These are phyloP conservation scores for Sclerotinia spermophila DNA, from an alignment of 2,329 filamentous ascomycete species.

Conservation along the genomic window DNA sequence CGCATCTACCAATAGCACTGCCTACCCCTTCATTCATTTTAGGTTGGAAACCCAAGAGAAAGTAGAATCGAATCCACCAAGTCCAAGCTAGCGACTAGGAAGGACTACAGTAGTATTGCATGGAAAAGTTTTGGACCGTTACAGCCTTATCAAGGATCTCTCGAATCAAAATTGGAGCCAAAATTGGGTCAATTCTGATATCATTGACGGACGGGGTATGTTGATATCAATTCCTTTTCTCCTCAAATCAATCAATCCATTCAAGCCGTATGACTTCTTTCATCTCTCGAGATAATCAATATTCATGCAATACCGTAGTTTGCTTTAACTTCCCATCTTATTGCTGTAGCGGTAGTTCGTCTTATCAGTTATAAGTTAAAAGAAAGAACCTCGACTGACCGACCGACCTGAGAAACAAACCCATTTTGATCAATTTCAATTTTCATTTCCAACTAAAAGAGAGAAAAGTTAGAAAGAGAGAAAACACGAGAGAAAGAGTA, in stretches of 20 bases:
- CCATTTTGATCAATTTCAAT: not conserved
- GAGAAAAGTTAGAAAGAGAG: not conserved
- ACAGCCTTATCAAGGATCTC: constrained; percentile 13
- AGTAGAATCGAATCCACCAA: not conserved
- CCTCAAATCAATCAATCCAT: not conserved
- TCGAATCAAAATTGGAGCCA: not conserved
- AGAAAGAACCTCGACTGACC: not conserved
- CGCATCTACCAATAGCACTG: not conserved
- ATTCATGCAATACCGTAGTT: not conserved
- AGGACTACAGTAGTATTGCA: no score
- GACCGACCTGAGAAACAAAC: not conserved
- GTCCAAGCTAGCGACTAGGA: not conserved
- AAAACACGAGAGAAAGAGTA: not conserved
- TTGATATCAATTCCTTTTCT: not conserved
- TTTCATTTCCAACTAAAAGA: not conserved
- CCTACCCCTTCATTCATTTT: not conserved
- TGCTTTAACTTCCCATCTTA: not conserved
- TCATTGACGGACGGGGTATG: not conserved
- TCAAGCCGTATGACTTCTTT: not conserved
- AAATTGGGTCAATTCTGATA: not conserved
- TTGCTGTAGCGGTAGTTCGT: not conserved
- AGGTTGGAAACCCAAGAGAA: not conserved
- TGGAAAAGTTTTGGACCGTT: not conserved
- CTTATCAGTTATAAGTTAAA: not conserved
- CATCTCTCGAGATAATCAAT: not conserved